Evolutionary conservation across 495 filamentous ascomycete species (phyloP), one percentile per base, ranked within the genome.

Genomic region (Staphylotrichum longicolle): DNA sequence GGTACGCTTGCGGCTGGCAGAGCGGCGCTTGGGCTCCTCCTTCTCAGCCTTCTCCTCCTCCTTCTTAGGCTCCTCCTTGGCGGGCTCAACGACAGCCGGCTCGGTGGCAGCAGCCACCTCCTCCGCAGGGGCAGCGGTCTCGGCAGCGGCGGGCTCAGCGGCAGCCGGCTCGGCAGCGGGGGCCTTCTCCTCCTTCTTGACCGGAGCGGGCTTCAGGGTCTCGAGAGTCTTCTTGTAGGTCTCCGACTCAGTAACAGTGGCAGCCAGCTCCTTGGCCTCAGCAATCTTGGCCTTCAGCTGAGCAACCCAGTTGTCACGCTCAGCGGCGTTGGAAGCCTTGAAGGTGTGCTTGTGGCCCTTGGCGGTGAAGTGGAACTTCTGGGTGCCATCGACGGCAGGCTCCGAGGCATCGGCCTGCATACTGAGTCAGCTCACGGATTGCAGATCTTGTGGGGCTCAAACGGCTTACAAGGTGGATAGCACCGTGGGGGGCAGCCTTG

Each of bases 221-320:
- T 87, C 87, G 37, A 89, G 78, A 63, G 86, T 83, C 69, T 83
- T 82, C 83, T 93, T 93, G 83, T 93, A 93, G 33, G 83, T 83
- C 74, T 91, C 88, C 63, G 83, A 86, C 71, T 85, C 82, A 52
- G 81, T 79, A 64, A 94, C 81, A 63, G 82, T 81, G 58, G 86
- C 82, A 66, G 81, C 86, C 58, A 87, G 78, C 60, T 85, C 85
- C 80, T 91, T 91, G 58, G 91, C 91, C 76, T 92, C 91, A 35
- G 80, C 78, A 55, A 85, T 77, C 85, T 91, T 91, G 60, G 81
- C 71, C 82, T 91, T 88, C 59, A 95, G 72, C 56, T 89, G 84
- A 57, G 82, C 83, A 63, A 95, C 80, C 93, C 93, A 98, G 80
- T 85, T 89, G 73, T 96, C 90, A 71, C 94, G 93, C 78, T 97